Evolutionary conservation across 1,284 basidiomycete species (phyloP).

Genomic region (Puccinia novopanici): DNA sequence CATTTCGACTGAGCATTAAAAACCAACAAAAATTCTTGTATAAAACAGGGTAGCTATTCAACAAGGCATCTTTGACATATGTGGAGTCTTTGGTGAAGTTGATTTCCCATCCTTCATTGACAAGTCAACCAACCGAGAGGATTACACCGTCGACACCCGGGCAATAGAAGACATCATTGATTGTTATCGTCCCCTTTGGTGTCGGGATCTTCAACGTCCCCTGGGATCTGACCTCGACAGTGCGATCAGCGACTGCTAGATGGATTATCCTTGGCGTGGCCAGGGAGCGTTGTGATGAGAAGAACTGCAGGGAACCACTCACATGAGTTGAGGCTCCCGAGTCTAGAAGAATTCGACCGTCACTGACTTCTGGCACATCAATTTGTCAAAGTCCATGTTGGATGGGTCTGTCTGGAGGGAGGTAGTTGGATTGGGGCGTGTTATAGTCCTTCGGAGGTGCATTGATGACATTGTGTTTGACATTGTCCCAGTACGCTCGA

Average conservation of each 20-base stretch:
- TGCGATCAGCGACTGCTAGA: not conserved
- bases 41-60: not conserved
- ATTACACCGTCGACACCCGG: not conserved
- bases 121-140: not conserved
- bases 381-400: no score
- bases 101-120: not conserved
- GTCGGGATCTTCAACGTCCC: constrained; percentile 17
- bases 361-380: no score
- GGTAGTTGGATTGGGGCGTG: no score
- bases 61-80: not conserved
- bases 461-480: no score
- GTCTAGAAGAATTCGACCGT: no score
- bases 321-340: no score
- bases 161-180: constrained; percentile 2
- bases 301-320: no score
- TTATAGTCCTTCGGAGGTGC: no score
- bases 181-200: not conserved
- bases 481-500: no score
- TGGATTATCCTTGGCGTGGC: not conserved
- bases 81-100: no score
- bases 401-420: no score
- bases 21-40: constrained; percentile 18
- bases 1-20: not conserved
- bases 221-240: not conserved
- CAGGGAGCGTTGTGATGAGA: no score